Evolutionary conservation across 805 yeast genomes (phyloP), one percentile per base, ranked within the genome.

Genomic region (Suhomyces kilbournensis): DNA sequence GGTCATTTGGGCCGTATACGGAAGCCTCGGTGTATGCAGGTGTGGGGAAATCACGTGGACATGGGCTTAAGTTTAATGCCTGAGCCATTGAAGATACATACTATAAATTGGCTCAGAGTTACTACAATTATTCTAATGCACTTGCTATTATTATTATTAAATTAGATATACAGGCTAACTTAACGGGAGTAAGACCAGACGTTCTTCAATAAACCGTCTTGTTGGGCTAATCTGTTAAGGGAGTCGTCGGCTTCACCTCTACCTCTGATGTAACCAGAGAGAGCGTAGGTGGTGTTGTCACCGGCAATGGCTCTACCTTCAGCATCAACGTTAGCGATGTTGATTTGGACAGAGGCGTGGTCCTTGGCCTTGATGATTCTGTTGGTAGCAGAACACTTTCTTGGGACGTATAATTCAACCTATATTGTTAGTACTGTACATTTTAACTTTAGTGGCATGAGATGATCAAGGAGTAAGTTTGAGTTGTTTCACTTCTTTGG

Each of bases 331-430:
- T 93, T 90, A 73, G 97, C 98, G 70, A 94, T 85, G 93, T 89
- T 93, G 83, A 94, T 88, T 83, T 94, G 99, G 70, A 94, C 97
- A 63, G 98, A 89, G 68, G 97, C 94, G 81, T 94, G 99, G 83
- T 94, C 99, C 86, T 94, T 92, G 74, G 99, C 92, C 85, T 90
- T 91, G 87, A 94, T 92, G 83, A 94, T 91, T 85, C 97, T 91
- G 97, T 91, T 92, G 82, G 99, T 91, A 76, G 99, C 99, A 82
- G 99, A 94, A 86, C 99, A 94, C 85, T 94, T 94, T 88, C 99
- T 90, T 85, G 99, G 99, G 81, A 93, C 96, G 96, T 94, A 94
- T 82, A 94, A 91, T 87, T 94, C 99, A 81, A 94, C 97, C 97
- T 90, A 68, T 49, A 55, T 38, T 34, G 73, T 72, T 71, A 69